Conservation (phyloP, 2,329 filamentous ascomycete genomes). For the Dothideomycetes sp. region DNA sequence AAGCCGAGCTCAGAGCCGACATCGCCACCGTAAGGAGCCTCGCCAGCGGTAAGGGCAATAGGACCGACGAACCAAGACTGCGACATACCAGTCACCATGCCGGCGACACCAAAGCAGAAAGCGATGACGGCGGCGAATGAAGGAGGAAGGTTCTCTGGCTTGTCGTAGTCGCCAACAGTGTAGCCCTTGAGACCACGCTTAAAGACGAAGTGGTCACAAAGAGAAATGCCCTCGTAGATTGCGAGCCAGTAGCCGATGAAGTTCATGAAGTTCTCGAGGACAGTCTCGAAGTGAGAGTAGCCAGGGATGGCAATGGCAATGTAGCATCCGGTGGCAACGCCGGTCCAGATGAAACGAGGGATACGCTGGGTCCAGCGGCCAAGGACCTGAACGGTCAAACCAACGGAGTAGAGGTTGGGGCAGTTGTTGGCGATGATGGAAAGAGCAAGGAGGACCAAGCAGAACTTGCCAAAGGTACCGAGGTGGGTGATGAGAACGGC, state of each 20-base stretch:
- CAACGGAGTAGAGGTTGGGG: slow-evolving; percentile 50
- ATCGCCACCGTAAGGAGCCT: slow-evolving; percentile 42
- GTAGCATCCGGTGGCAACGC: slow-evolving; percentile 50
- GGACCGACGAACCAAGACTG: slow-evolving; percentile 58
- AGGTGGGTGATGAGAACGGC: slow-evolving; percentile 53
- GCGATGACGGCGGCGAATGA: slow-evolving; percentile 53
- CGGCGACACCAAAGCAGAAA: slow-evolving; percentile 53
- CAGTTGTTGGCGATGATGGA: slow-evolving; percentile 35
- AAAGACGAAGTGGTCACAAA: slow-evolving; percentile 60
- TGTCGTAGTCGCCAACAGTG: slow-evolving; percentile 46
- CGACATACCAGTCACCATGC: slow-evolving; percentile 59
- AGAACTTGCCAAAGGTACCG: slow-evolving; percentile 62
- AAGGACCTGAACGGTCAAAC: slow-evolving; percentile 56
- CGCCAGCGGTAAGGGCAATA: slow-evolving; percentile 49
- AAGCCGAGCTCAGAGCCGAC: slow-evolving; percentile 53
- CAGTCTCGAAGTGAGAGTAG: slow-evolving; percentile 51
- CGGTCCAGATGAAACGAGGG: slow-evolving; percentile 58
- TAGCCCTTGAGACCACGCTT: slow-evolving; percentile 52
- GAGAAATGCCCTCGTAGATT: slow-evolving; percentile 57
- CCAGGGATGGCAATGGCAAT: slow-evolving; percentile 61
- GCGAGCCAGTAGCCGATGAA: slow-evolving; percentile 58
- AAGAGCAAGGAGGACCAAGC: slow-evolving; percentile 35
- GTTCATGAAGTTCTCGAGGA: slow-evolving; percentile 60
- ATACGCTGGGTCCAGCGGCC: slow-evolving; percentile 47
- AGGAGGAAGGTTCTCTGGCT: slow-evolving; percentile 46